These are phyloP conservation scores for Grifola frondosa DNA, from an alignment of 1,284 basidiomycete genomes.

Conservation along the genomic window DNA sequence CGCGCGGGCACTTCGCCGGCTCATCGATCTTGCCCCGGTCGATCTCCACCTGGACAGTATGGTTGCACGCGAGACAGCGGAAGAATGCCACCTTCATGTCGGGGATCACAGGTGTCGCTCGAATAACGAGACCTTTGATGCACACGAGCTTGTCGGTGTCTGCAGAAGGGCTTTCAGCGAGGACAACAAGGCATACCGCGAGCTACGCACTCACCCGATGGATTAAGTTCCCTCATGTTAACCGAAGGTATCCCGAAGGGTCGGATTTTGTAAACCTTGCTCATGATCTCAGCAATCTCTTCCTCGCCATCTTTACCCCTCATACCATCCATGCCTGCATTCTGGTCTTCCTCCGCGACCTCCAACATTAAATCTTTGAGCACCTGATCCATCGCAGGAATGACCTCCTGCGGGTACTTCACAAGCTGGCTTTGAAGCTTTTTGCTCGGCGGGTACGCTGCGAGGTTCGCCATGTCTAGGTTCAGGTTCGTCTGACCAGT, in stretches of 20 bases:
- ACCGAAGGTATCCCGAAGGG: slow-evolving; percentile 83
- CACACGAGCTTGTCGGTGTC: slow-evolving; percentile 96
- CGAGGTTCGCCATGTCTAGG: slow-evolving; percentile 86
- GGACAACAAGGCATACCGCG: not conserved
- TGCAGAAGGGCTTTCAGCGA: slow-evolving; percentile 31
- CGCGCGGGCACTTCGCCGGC: slow-evolving; percentile 87
- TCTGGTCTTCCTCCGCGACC: slow-evolving; percentile 75
- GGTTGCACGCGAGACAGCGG: slow-evolving; percentile 93
- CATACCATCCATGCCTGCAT: slow-evolving; percentile 67
- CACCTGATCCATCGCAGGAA: slow-evolving; percentile 96
- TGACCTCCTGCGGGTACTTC: slow-evolving; percentile 95
- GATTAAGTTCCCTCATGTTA: slow-evolving; percentile 92
- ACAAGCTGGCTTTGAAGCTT: slow-evolving; percentile 80
- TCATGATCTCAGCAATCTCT: slow-evolving; percentile 79
- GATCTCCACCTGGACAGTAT: slow-evolving; percentile 94
- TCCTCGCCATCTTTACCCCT: slow-evolving; percentile 69
- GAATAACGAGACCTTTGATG: slow-evolving; percentile 96
- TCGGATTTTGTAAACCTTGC: slow-evolving; percentile 85
- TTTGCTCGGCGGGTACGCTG: slow-evolving; percentile 82
- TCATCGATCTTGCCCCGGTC: slow-evolving; percentile 96
- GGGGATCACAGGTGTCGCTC: slow-evolving; percentile 95
- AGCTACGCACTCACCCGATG: slow-evolving; percentile 62
- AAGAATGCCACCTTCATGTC: slow-evolving; percentile 99
- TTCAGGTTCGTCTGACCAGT: slow-evolving; percentile 94
- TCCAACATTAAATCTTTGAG: slow-evolving; percentile 90